These are phyloP conservation scores for Fusarium liriodendri DNA, from an alignment of 2,329 filamentous ascomycete genomes.

Conservation along the genomic window DNA sequence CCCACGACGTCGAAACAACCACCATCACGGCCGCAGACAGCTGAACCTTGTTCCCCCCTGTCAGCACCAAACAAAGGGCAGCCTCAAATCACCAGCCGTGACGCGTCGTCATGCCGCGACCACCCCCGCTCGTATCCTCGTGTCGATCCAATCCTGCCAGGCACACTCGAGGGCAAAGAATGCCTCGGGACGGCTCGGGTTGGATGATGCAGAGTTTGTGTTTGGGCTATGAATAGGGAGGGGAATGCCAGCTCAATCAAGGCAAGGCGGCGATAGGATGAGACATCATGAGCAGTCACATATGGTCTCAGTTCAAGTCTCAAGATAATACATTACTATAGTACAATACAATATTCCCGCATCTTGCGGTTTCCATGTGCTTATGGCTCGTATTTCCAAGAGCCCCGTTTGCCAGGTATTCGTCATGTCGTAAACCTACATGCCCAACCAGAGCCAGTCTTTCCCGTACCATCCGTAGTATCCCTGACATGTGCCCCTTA, in stretches of 20 bases:
- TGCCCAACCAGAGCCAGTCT: neutral
- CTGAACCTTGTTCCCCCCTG: neutral
- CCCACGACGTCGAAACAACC: neutral
- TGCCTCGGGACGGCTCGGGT: neutral
- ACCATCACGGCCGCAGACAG: neutral
- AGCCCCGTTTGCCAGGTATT: conserved; percentile 4
- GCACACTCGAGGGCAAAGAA: neutral
- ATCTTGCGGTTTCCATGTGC: neutral
- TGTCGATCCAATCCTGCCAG: conserved; percentile 2
- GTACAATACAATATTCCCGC: neutral
- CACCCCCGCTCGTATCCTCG: neutral
- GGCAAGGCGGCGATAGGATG: neutral
- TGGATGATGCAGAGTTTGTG: neutral
- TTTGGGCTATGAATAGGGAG: neutral
- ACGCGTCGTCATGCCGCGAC: neutral
- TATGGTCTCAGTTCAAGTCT: neutral
- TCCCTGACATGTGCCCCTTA: neutral
- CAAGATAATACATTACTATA: neutral
- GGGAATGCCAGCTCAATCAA: neutral
- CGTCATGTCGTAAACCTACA: neutral
- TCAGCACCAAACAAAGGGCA: neutral
- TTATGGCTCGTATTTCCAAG: conserved; percentile 1
- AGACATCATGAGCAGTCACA: neutral
- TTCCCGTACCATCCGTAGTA: neutral
- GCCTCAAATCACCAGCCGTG: neutral